phyloP scores from a whole-genome alignment of 1,139 yeast species.

The Debaryomyces coudertii region DNA sequence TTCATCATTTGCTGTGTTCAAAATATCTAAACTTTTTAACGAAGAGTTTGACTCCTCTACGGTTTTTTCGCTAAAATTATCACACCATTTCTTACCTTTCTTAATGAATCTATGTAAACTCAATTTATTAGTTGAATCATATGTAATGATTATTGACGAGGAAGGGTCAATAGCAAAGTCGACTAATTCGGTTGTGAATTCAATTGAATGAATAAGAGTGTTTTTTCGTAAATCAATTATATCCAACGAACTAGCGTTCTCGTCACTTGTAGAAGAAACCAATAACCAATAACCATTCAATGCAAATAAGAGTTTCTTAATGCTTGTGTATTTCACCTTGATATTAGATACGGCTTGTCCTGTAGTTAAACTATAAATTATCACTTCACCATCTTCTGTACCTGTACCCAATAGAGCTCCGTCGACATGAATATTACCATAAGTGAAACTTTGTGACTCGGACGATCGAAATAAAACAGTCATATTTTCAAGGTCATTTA shows the following conservation, averaged over 20 bases:
- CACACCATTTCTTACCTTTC: slow-evolving; percentile 48
- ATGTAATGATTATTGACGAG: slow-evolving; percentile 39
- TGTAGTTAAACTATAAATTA: slow-evolving; percentile 46
- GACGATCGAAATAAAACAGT: slow-evolving; percentile 15
- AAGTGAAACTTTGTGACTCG: slow-evolving; percentile 19
- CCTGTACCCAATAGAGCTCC: slow-evolving; percentile 64
- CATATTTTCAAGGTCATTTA: slow-evolving; percentile 25
- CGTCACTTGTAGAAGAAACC: slow-evolving; percentile 20
- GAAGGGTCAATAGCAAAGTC: slow-evolving; percentile 51
- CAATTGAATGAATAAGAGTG: slow-evolving; percentile 30
- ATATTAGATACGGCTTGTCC: slow-evolving; percentile 45
- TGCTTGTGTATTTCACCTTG: slow-evolving; percentile 25
- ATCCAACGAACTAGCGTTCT: slow-evolving; percentile 31
- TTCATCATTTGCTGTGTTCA: slow-evolving; percentile 16
- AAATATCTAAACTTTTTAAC: slow-evolving; percentile 11
- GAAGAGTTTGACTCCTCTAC: slow-evolving; percentile 11
- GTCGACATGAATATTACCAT: slow-evolving; percentile 62
- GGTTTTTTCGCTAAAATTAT: slow-evolving; percentile 11
- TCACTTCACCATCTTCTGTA: slow-evolving; percentile 36
- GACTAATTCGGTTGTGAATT: slow-evolving; percentile 19
- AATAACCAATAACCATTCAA: slow-evolving; percentile 72
- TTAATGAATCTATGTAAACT: slow-evolving; percentile 42
- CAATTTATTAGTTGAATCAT: slow-evolving; percentile 20
- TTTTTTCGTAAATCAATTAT: slow-evolving; percentile 63
- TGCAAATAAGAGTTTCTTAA: slow-evolving; percentile 55